A percentile compares a stretch with the other conserved stretches of the same genome.
Conservation (phyloP, 305 asterid species). For the Ilex paraguariensis region DNA sequence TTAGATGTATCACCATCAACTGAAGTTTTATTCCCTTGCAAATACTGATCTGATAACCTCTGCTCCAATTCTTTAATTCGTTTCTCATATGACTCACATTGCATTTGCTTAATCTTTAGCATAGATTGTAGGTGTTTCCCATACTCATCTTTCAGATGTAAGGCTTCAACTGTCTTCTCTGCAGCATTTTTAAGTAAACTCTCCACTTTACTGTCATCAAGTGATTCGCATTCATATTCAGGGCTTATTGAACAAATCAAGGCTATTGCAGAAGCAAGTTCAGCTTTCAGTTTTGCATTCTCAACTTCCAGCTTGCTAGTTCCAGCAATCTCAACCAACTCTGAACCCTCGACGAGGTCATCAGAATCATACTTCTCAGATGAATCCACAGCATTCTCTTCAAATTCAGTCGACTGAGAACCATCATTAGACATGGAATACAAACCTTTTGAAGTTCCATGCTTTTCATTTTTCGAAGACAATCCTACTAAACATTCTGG, state of each 20-base stretch:
- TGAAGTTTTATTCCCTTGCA: constrained; percentile 36
- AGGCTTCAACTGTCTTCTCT: constrained; percentile 79
- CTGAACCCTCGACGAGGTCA: constrained; percentile 56
- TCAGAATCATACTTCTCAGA: constrained; percentile 48
- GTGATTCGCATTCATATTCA: constrained; percentile 59
- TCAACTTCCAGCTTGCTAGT: constrained; percentile 96
- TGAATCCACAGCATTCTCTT: constrained; percentile 31
- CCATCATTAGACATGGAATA: constrained; percentile 55
- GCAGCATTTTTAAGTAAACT: constrained; percentile 60
- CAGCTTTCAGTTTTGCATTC: constrained; percentile 92
- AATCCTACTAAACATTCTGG: constrained; percentile 73
- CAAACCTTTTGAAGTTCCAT: constrained; percentile 48
- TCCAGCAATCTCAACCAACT: constrained; percentile 86
- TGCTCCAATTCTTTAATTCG: constrained; percentile 91
- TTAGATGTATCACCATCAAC: constrained; percentile 36
- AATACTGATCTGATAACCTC: constrained; percentile 67
- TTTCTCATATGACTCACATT: constrained; percentile 82
- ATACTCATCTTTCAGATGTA: constrained; percentile 71
- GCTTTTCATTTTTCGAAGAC: constrained; percentile 50
- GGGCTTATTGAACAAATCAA: constrained; percentile 60
- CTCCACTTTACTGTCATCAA: constrained; percentile 61
- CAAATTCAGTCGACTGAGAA: constrained; percentile 49
- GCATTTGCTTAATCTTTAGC: constrained; percentile 72
- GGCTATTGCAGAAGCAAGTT: constrained; percentile 97
- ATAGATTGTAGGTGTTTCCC: constrained; percentile 65